Percentiles rank a stretch among this genome's conserved stretches.
Evolutionary conservation across 1,284 basidiomycete genomes (phyloP).

Genomic region (Ustilago loliicola): DNA sequence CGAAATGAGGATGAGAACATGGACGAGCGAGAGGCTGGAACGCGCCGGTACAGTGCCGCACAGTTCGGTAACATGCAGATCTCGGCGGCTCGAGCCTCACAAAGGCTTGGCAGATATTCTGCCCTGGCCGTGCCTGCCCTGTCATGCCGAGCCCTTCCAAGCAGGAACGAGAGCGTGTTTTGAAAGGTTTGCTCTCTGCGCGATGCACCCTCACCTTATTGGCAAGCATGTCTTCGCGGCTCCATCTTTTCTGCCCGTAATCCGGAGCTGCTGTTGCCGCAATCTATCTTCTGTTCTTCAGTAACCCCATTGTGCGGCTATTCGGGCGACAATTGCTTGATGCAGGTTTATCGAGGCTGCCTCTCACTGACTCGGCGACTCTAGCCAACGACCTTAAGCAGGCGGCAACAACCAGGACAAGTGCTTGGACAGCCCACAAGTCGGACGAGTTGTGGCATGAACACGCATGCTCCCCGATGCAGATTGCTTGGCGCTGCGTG

Average conservation of each 20-base stretch:
- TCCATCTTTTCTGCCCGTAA: no score
- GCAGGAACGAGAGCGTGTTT: not conserved
- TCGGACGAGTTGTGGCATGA: not conserved
- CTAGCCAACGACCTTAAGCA: not conserved
- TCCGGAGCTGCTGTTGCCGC: no score
- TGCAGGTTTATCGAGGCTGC: not conserved
- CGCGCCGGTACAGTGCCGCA: conserved; percentile 4
- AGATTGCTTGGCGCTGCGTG: conserved; percentile 12
- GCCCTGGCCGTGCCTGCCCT: conserved; percentile 8
- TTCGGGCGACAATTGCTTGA: not conserved
- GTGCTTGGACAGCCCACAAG: not conserved
- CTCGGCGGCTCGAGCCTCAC: conserved; percentile 17
- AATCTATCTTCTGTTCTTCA: no score
- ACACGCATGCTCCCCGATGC: conserved; percentile 4
- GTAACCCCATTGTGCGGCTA: not conserved
- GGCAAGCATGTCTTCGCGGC: conserved; percentile 1
- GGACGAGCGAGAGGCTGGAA: not conserved
- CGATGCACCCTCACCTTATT: not conserved
- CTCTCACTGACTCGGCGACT: not conserved
- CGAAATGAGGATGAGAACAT: not conserved
- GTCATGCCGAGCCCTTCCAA: not conserved
- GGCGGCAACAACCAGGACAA: not conserved
- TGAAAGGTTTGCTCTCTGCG: not conserved
- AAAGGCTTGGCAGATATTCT: conserved; percentile 28
- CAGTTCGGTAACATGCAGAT: not conserved